Base-by-base conservation (phyloP, 371 early-diverging fungal species). In the Fennellomyces sp. region DNA sequence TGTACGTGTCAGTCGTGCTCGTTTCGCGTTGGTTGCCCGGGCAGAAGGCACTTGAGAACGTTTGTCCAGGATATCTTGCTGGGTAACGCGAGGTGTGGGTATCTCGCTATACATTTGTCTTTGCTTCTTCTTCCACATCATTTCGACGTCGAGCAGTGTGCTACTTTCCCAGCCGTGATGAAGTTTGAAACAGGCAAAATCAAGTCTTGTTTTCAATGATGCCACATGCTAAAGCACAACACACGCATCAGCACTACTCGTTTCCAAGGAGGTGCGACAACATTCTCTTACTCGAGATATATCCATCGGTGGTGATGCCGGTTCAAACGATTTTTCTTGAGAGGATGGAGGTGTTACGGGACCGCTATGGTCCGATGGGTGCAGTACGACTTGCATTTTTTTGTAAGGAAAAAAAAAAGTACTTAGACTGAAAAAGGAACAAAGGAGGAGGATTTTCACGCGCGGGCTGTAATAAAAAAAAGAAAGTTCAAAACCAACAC, bases 41-140 rank as follows among this genome's bases (percentile, higher is more conserved):
- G 63, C 58, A 0, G 66, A 63, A 31, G 67, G 60, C 31, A 66
- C 41, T 15, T 54, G 54, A 6, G 48, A 23, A 12, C 68, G 63
- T 52, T 56, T 58, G 12, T 76, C 77, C 28, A 76, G 66, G 19
- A 76, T 73, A 49, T 76, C 73, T 36, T 63, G 53, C 39, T 76
- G 77, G 13, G 77, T 76, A 17, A 76, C 70, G 35, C 77, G 64
- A 28, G 77, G 77, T 21, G 62, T 76, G 1, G 77, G 77, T 52
- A 76, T 58, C 10, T 60, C 64, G 25, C 63, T 63, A 21, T 68
- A 60, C 0, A 61, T 15, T 39, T 65, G 63, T n/a, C 66, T 58
- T 30, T 73, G 77, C 15, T 62, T 41, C 42, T 71, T 60, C 51
- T 65, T 73, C 77, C 77, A 76, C 17, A 73, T 26, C 19, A 60